Conservation (phyloP, 139 green algal species). For the Micromonas commoda region DNA sequence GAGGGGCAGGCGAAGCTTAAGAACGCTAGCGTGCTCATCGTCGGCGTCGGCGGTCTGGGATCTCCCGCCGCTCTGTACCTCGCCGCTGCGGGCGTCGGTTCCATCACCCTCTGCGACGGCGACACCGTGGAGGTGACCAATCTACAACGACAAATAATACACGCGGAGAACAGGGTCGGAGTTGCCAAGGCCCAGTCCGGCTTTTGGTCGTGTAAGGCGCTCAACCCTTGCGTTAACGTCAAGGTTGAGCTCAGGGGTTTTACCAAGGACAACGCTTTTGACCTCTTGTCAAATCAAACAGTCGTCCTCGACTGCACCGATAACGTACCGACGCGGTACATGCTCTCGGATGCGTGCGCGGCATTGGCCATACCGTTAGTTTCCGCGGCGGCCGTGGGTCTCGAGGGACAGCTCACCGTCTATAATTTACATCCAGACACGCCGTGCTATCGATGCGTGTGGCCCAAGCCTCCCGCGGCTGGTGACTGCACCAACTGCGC, state of each 20-base stretch:
- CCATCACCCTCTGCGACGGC: slow-evolving; percentile 37
- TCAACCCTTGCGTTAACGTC: neutral
- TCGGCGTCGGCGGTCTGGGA: slow-evolving; percentile 44
- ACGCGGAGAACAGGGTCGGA: neutral
- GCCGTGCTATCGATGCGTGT: slow-evolving; percentile 75
- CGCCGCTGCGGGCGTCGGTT: slow-evolving; percentile 36
- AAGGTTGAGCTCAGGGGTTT: neutral
- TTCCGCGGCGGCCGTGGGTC: slow-evolving; percentile 78
- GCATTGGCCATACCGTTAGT: slow-evolving; percentile 63
- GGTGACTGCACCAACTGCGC: slow-evolving; percentile 74
- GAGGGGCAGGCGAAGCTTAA: neutral
- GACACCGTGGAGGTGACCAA: slow-evolving; percentile 48
- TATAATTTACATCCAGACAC: no score
- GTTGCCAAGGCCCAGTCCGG: neutral
- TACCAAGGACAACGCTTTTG: slow-evolving; percentile 15
- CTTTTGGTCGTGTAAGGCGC: neutral
- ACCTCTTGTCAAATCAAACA: slow-evolving; percentile 54
- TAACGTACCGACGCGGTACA: slow-evolving; percentile 88
- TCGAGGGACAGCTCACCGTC: slow-evolving; percentile 77
- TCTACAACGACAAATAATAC: slow-evolving; percentile 44
- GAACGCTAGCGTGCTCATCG: slow-evolving; percentile 32
- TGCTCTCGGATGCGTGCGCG: slow-evolving; percentile 67
- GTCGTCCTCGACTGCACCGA: slow-evolving; percentile 88
- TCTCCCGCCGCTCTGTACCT: slow-evolving; percentile 43
- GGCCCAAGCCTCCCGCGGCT: slow-evolving; percentile 61